A percentile compares a stretch with the other conserved stretches of the same genome.
These are phyloP conservation scores for Saturnispora dispora DNA, from an alignment of 805 yeast species.

Conservation along the genomic window DNA sequence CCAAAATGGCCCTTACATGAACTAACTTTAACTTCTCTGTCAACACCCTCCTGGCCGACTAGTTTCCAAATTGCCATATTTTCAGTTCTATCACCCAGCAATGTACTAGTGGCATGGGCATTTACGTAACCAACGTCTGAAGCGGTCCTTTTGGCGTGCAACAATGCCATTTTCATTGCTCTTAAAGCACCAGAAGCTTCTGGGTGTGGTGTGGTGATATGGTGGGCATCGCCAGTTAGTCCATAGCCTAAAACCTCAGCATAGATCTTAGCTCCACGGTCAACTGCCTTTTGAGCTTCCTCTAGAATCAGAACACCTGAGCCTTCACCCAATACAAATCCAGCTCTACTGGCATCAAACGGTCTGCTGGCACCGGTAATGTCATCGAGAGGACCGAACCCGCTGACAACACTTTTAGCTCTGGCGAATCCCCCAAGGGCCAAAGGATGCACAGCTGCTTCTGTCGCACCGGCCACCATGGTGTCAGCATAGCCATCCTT, in stretches of 20 bases:
- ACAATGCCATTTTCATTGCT: conserved; percentile 73
- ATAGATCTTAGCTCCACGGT: conserved; percentile 57
- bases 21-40: conserved; percentile 43
- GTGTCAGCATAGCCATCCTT: conserved; percentile 72
- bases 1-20: conserved; percentile 92
- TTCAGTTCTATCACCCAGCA: conserved; percentile 84
- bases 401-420: conserved; percentile 60
- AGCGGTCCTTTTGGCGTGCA: conserved; percentile 38
- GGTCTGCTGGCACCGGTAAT: conserved; percentile 76
- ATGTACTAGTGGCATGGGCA: conserved; percentile 96
- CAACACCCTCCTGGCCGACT: conserved; percentile 30
- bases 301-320: conserved; percentile 76
- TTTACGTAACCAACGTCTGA: conserved; percentile 64
- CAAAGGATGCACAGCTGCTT: conserved; percentile 76
- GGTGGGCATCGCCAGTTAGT: conserved; percentile 81
- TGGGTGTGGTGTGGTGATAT: conserved; percentile 83
- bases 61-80: conserved; percentile 57
- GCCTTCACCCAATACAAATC: conserved; percentile 94
- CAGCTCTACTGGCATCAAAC: conserved; percentile 67
- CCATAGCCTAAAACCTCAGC: conserved; percentile 89
- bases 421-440: conserved; percentile 87
- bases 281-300: conserved; percentile 61
- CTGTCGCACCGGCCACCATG: conserved; percentile 93
- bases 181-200: conserved; percentile 77
- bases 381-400: conserved; percentile 45